These are phyloP conservation scores for Dactylellina haptotyla DNA, from an alignment of 2,329 filamentous ascomycete species.

Conservation along the genomic window DNA sequence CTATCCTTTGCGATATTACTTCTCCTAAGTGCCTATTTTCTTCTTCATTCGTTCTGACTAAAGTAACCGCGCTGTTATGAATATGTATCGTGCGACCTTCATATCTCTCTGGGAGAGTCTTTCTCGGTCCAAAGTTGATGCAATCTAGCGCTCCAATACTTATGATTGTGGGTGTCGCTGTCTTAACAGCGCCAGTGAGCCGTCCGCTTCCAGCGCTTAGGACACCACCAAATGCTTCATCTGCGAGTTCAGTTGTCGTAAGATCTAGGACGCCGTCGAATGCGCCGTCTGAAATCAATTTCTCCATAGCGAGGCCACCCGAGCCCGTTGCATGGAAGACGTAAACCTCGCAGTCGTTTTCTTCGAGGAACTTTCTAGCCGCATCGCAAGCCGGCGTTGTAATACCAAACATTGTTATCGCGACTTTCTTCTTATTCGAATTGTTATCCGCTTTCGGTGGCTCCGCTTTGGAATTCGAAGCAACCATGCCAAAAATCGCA, in stretches of 20 bases:
- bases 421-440: slow-evolving; percentile 67
- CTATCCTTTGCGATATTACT: slow-evolving; percentile 69
- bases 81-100: slow-evolving; percentile 67
- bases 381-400: slow-evolving; percentile 73
- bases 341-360: slow-evolving; percentile 64
- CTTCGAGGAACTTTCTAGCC: slow-evolving; percentile 67
- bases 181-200: slow-evolving; percentile 68
- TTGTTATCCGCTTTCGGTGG: not conserved
- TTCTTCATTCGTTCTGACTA: slow-evolving; percentile 72
- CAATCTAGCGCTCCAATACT: slow-evolving; percentile 64
- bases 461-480: not conserved
- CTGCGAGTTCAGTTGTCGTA: slow-evolving; percentile 76
- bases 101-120: slow-evolving; percentile 69
- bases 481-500: slow-evolving; percentile 69
- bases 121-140: slow-evolving; percentile 71
- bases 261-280: slow-evolving; percentile 75
- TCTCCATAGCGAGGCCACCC: slow-evolving; percentile 76
- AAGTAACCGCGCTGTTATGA: slow-evolving; percentile 74
- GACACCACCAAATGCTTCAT: slow-evolving; percentile 71
- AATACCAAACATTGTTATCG: slow-evolving; percentile 79
- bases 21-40: slow-evolving; percentile 69
- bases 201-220: slow-evolving; percentile 70
- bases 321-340: slow-evolving; percentile 77
- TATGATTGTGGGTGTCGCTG: slow-evolving; percentile 70
- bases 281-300: slow-evolving; percentile 68